phyloP scores from a whole-genome alignment of 2,329 filamentous ascomycete genomes.

The Truncatella angustata region DNA sequence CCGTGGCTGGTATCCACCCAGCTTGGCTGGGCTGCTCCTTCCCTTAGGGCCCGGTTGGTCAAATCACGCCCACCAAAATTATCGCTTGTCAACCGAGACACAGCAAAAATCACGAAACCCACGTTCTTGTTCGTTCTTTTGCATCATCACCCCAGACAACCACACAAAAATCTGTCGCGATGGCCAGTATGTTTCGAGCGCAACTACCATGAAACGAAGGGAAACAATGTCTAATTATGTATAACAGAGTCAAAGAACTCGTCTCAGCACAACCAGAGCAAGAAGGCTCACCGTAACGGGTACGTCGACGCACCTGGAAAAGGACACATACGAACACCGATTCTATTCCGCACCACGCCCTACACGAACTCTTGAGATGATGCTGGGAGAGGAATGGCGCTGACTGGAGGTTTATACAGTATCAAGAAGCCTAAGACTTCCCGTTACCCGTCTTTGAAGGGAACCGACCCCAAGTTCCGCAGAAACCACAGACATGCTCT shows the following conservation, averaged over 20 bases:
- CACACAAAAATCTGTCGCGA: conserved; percentile 45
- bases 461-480: conserved; percentile 99
- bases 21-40: neutral
- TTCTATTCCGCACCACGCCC: neutral
- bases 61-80: conserved; percentile 19
- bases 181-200: conserved; percentile 57
- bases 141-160: conserved; percentile 10
- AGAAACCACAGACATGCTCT: conserved; percentile 99
- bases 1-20: neutral
- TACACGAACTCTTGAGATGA: neutral
- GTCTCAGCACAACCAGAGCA: conserved; percentile 97
- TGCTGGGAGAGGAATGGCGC: neutral
- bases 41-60: conserved; percentile 10
- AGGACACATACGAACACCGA: neutral
- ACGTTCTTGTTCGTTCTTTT: neutral
- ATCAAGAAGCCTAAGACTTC: conserved; percentile 99
- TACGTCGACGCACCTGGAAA: conserved; percentile 47
- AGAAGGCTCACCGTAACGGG: conserved; percentile 99
- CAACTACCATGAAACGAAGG: neutral
- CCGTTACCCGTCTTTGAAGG: conserved; percentile 98
- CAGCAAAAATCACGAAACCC: conserved; percentile 3
- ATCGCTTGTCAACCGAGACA: neutral
- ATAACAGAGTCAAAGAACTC: conserved; percentile 96
- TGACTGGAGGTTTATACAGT: conserved; percentile 47
- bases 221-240: conserved; percentile 24